Percentiles rank a stretch among this genome's conserved stretches.
These are phyloP conservation scores for Ustulina deusta DNA, from an alignment of 2,329 filamentous ascomycete genomes.

Conservation along the genomic window DNA sequence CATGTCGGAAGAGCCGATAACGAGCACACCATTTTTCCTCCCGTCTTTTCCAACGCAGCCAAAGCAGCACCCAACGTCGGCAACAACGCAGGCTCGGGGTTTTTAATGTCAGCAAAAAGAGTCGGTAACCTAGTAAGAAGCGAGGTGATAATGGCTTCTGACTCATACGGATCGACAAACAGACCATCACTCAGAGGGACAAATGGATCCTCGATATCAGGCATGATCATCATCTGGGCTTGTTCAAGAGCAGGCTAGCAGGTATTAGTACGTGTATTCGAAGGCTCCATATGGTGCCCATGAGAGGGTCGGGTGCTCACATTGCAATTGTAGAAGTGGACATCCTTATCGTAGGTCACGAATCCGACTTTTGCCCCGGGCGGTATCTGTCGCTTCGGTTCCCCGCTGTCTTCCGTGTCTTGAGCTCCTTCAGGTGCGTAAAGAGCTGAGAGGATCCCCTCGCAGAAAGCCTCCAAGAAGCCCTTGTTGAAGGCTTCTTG, in stretches of 20 bases:
- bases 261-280: constrained; percentile 26
- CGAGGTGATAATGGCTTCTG: constrained; percentile 83
- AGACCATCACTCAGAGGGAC: constrained; percentile 90
- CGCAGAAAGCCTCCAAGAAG: constrained; percentile 89
- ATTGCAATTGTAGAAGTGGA: constrained; percentile 97
- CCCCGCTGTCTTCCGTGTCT: constrained; percentile 65
- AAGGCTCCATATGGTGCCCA: not conserved
- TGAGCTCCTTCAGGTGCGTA: constrained; percentile 75
- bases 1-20: constrained; percentile 89
- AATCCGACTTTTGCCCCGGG: constrained; percentile 90
- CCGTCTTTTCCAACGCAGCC: constrained; percentile 85
- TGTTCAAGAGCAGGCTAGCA: constrained; percentile 78
- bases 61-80: constrained; percentile 86
- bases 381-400: constrained; percentile 71
- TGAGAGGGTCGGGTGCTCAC: constrained; percentile 59
- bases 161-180: constrained; percentile 94
- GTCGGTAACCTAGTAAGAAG: constrained; percentile 85
- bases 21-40: constrained; percentile 92
- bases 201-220: constrained; percentile 96
- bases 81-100: constrained; percentile 88
- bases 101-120: constrained; percentile 89
- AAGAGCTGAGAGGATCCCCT: constrained; percentile 85
- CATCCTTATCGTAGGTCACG: constrained; percentile 94
- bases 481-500: constrained; percentile 92
- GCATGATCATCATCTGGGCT: constrained; percentile 99